These are phyloP conservation scores for Talaromyces sp. DNA, from an alignment of 2,329 filamentous ascomycete species.

Conservation along the genomic window DNA sequence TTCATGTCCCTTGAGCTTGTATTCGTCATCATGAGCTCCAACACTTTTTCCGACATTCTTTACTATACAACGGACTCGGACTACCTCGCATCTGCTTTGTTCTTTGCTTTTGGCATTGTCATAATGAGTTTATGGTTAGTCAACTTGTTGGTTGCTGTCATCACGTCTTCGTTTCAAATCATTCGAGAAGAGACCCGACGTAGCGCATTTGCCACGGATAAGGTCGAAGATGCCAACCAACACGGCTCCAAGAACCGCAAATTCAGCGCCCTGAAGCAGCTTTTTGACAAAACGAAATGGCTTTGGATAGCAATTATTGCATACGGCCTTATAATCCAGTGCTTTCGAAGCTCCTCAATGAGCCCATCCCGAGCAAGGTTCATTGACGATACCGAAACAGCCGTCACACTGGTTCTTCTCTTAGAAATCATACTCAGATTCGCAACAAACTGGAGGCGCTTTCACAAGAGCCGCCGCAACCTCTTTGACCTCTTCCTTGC, in stretches of 20 bases:
- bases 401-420: conserved; percentile 72
- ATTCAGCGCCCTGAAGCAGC: conserved; percentile 54
- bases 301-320: conserved; percentile 78
- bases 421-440: conserved; percentile 80
- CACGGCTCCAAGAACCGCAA: conserved; percentile 28
- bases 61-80: conserved; percentile 91
- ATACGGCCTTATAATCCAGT: conserved; percentile 73
- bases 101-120: conserved; percentile 66
- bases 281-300: conserved; percentile 68
- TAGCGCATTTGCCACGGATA: conserved; percentile 82
- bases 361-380: conserved; percentile 53
- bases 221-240: conserved; percentile 47
- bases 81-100: conserved; percentile 79
- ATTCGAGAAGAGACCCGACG: conserved; percentile 93
- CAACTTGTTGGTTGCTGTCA: conserved; percentile 90
- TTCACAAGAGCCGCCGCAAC: conserved; percentile 69
- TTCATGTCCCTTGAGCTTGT: conserved; percentile 86
- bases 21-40: conserved; percentile 97
- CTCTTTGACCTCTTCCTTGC: conserved; percentile 75
- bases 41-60: conserved; percentile 92
- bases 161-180: conserved; percentile 96
- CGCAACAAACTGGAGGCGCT: conserved; percentile 70
- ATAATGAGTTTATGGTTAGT: conserved; percentile 96
- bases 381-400: conserved; percentile 66
- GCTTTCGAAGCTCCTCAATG: conserved; percentile 73